These are phyloP conservation scores for Nothophytophthora sp. DNA, from an alignment of 352 stramenopile genomes.

Conservation along the genomic window DNA sequence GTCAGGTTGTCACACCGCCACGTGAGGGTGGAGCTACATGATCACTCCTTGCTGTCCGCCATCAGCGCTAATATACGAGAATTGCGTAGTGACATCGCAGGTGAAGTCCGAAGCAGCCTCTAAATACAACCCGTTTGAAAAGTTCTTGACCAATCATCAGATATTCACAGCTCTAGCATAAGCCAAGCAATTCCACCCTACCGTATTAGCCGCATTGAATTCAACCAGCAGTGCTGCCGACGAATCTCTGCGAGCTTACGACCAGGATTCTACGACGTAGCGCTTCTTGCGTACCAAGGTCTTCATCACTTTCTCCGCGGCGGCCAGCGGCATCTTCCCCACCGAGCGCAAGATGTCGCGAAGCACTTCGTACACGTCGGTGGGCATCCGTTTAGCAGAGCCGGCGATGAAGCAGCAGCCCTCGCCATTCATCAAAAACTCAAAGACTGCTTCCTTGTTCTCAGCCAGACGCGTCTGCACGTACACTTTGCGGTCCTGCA, in stretches of 20 bases:
- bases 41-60: too few species aligned
- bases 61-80: too few species aligned
- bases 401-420: slow-evolving; percentile 86
- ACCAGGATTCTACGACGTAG: slow-evolving; percentile 89
- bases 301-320: slow-evolving; percentile 79
- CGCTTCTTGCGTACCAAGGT: slow-evolving; percentile 68
- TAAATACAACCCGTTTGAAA: too few species aligned
- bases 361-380: slow-evolving; percentile 89
- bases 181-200: not conserved
- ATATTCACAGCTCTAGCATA: not conserved
- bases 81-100: too few species aligned
- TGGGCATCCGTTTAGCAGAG: slow-evolving; percentile 92
- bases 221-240: too few species aligned
- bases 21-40: too few species aligned
- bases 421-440: slow-evolving; percentile 65
- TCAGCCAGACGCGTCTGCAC: slow-evolving; percentile 89
- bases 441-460: slow-evolving; percentile 70
- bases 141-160: too few species aligned
- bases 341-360: slow-evolving; percentile 82
- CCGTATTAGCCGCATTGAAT: too few species aligned
- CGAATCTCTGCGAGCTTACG: too few species aligned
- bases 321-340: slow-evolving; percentile 63
- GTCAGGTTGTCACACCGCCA: too few species aligned
- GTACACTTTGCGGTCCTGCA: slow-evolving; percentile 88
- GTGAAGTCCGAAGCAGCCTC: too few species aligned